A percentile compares a stretch with the other conserved stretches of the same genome.
Conservation (phyloP, 2,329 filamentous ascomycete species). For the Polytolypa hystricis region DNA sequence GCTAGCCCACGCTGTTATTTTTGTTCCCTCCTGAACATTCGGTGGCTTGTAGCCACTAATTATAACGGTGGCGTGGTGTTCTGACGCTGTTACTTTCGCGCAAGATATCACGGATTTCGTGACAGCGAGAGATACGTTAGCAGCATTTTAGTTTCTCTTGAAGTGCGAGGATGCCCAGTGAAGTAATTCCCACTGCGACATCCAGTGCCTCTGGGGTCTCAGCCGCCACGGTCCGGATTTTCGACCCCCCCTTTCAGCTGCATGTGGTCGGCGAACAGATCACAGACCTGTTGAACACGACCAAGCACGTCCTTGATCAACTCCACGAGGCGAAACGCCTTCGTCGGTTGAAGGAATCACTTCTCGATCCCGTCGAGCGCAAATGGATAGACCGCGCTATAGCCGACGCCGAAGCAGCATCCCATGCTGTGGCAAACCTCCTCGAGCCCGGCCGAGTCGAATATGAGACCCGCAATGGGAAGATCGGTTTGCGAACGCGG, state of each 20-base stretch:
- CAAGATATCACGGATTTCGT: background rate
- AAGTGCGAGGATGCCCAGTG: too few relatives aligned
- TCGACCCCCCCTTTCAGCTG: too few relatives aligned
- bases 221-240: too few relatives aligned
- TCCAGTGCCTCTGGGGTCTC: too few relatives aligned
- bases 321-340: slow-evolving; percentile 14
- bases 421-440: slow-evolving; percentile 19
- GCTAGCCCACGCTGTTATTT: too few relatives aligned
- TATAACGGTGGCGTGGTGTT: too few relatives aligned
- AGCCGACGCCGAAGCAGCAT: slow-evolving; percentile 24
- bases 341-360: slow-evolving; percentile 5
- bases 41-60: too few relatives aligned
- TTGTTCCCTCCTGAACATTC: too few relatives aligned
- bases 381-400: slow-evolving; percentile 19
- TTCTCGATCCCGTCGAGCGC: slow-evolving; percentile 9
- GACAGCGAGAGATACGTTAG: too few relatives aligned
- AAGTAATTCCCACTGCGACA: too few relatives aligned
- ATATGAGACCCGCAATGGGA: slow-evolving; percentile 11
- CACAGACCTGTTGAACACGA: slow-evolving; percentile 11
- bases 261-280: slow-evolving; percentile 9
- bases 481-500: slow-evolving; percentile 9
- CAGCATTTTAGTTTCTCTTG: too few relatives aligned
- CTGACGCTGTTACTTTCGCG: too few relatives aligned
- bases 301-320: slow-evolving; percentile 11
- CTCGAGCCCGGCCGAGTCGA: slow-evolving; percentile 15